These are phyloP conservation scores for Quercus phellos DNA, from an alignment of 331 rosid genomes.

Conservation along the genomic window DNA sequence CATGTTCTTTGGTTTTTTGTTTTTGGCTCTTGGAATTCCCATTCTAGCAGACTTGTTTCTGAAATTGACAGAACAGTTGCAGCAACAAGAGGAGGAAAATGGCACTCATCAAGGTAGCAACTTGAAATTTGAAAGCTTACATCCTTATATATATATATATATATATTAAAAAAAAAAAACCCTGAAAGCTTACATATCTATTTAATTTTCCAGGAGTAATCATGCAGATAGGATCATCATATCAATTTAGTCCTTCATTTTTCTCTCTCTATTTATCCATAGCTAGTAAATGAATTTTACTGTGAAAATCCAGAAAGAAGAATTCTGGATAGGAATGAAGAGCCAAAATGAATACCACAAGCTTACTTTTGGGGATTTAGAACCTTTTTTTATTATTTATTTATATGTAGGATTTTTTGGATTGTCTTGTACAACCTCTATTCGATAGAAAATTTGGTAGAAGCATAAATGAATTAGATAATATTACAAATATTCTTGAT, in stretches of 20 bases:
- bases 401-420: too few species aligned
- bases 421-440: neutral
- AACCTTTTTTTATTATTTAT: neutral
- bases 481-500: too few species aligned
- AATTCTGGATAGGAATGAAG: neutral
- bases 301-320: neutral
- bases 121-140: neutral
- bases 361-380: neutral
- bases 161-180: too few species aligned
- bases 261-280: neutral
- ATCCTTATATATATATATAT: too few species aligned
- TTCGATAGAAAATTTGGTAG: neutral
- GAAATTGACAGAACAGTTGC: constrained; percentile 39
- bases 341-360: neutral
- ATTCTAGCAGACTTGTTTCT: constrained; percentile 42
- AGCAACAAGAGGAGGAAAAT: constrained; percentile 27
- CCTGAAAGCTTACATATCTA: constrained; percentile 1
- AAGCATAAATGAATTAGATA: neutral
- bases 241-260: neutral
- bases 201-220: neutral
- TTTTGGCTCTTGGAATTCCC: constrained; percentile 48
- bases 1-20: neutral
- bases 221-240: neutral
- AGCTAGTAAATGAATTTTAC: neutral
- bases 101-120: constrained; percentile 15